Evolutionary conservation across 73 alveolate species (phyloP).

Genomic region (Effrenium voratum): DNA sequence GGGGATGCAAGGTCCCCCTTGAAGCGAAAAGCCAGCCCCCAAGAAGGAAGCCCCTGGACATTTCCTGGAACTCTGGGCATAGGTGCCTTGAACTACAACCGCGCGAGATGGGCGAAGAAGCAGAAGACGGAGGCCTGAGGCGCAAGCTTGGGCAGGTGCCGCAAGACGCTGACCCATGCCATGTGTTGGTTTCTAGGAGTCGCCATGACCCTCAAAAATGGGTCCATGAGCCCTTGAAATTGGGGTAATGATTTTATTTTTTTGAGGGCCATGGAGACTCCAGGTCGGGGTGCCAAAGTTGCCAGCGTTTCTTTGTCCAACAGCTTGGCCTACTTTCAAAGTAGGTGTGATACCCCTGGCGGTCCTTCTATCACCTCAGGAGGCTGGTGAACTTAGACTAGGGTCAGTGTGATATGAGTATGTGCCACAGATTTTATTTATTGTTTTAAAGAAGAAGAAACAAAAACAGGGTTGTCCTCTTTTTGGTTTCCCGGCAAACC

Average conservation of each 20-base stretch:
- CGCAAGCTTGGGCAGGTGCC: neutral
- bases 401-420: too few species aligned
- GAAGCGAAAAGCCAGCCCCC: neutral
- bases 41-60: neutral
- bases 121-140: neutral
- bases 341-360: too few species aligned
- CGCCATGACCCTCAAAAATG: neutral
- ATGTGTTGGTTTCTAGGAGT: neutral
- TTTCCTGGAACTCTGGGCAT: neutral
- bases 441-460: too few species aligned
- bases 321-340: too few species aligned
- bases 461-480: too few species aligned
- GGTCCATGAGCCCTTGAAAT: neutral
- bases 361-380: too few species aligned
- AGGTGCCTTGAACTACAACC: conserved; percentile 84
- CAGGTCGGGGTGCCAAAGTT: neutral
- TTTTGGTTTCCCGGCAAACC: too few species aligned
- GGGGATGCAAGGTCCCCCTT: neutral
- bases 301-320: neutral
- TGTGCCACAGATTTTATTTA: too few species aligned
- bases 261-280: neutral
- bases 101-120: conserved; percentile 71
- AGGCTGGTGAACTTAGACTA: too few species aligned
- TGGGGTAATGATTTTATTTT: too few species aligned
- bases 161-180: too few species aligned